Evolutionary conservation across 495 filamentous ascomycete species (phyloP), one percentile per base, ranked within the genome.

Genomic region (Copromyces sp.): DNA sequence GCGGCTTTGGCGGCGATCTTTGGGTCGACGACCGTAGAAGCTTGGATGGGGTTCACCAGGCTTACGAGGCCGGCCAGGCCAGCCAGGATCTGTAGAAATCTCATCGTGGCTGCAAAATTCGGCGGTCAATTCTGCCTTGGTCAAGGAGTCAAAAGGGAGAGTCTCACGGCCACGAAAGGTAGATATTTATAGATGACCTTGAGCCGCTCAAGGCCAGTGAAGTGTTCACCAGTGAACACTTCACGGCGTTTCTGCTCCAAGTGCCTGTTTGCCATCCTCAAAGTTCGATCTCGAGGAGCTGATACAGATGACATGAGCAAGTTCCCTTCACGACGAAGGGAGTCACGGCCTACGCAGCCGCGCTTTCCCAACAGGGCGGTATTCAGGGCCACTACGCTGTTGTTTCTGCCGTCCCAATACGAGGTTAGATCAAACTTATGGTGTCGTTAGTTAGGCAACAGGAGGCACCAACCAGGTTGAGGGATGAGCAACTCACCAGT

Each of bases 1-100:
- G 83, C 79, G 8, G 73, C 75, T 68, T 74, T 74, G 16, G 79
- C 71, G 9, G 74, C 47, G 37, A 65, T 44, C 9, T 69, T 74
- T 37, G 68, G 24, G 69, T 77, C 68, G 11, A 78, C 17, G 68
- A 39, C 41, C 32, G 69, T 24, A 71, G 41, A 6, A 16, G 69
- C 4, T 5, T 39, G 45, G 11, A 24, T 42, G 69, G 47, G 39
- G 17, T 20, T 69, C 53, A 9, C 5, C 24, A 61, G 32, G 29
- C 53, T 61, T 4, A 16, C 12, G 53, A 61, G 53, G 14, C 53
- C 29, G 6, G 29, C 53, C 12, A 61, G 6, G 14, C 53, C 53
- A 61, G 53, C 53, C 24, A 61, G 1, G 24, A 61, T 61, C 14
- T 61, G 53, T 2, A 61, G 12, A 61, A 11, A 17, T 61, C 29